phyloP scores from a whole-genome alignment of 768 basidiomycete genomes.

The Rhizopogon sp. region DNA sequence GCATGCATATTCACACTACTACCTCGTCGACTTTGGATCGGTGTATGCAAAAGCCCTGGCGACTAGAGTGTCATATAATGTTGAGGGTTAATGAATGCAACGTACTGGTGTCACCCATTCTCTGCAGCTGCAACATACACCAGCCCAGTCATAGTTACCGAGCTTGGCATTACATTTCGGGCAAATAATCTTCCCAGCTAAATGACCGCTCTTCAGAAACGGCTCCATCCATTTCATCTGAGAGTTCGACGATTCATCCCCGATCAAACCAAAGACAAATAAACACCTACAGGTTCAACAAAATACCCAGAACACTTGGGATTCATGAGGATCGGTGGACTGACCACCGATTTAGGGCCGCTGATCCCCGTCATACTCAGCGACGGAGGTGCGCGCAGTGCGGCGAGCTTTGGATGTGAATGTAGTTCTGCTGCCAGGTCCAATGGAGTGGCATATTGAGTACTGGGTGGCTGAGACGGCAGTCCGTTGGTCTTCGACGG shows the following conservation, averaged over 20 bases:
- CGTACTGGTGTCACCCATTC: constrained; percentile 90
- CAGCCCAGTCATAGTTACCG: constrained; percentile 97
- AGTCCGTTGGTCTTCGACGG: background rate
- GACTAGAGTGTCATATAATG: background rate
- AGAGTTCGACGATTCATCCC: background rate
- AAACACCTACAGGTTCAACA: constrained; percentile 77
- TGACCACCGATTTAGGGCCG: constrained; percentile 20
- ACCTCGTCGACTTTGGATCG: constrained; percentile 68
- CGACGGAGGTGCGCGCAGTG: constrained; percentile 30
- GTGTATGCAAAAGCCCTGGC: constrained; percentile 60
- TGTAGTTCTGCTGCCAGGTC: constrained; percentile 43
- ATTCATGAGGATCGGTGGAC: constrained; percentile 68
- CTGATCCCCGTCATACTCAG: constrained; percentile 25
- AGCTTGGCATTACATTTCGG: constrained; percentile 91
- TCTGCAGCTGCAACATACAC: constrained; percentile 85
- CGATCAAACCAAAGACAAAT: background rate
- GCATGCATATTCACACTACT: constrained; percentile 14
- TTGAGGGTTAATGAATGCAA: constrained; percentile 4
- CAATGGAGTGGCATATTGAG: constrained; percentile 15
- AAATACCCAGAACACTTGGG: constrained; percentile 95
- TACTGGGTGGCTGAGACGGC: background rate
- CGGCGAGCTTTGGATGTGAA: constrained; percentile 43
- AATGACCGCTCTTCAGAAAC: constrained; percentile 64
- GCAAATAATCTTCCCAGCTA: constrained; percentile 87
- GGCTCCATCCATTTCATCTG: constrained; percentile 97